Evolutionary conservation across 1,139 yeast genomes (phyloP), one percentile per base, ranked within the genome.

Genomic region (Meyerozyma guilliermondii): DNA sequence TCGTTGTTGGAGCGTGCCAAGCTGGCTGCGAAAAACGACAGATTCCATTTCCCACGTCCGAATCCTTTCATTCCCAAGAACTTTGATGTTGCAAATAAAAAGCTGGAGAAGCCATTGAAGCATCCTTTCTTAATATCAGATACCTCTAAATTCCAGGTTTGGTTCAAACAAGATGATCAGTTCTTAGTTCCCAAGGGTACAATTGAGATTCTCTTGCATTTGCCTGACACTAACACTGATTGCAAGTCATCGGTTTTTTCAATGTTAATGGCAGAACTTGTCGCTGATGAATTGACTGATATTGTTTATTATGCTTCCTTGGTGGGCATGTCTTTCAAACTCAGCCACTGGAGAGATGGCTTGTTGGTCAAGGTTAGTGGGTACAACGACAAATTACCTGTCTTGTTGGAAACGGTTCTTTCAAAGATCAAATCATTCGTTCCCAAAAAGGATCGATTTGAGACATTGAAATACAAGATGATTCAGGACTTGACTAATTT

Each of bases 161-260:
- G 98, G 98, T 88, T 74, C 62, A 92, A 91, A 59, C 85, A 85
- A 55, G 97, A 92, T 63, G 96, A 92, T 51, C 80, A 83, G 39
- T 87, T 92, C 57, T 80, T 86, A 71, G 85, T 87, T 14, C 98
- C 98, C 39, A 87, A 91, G 62, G 94, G 94, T 1, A 71, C 79
- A 39, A 77, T 88, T 27, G 78, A 79, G 40, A 62, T 87, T 40
- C 71, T 78, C 39, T 69, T 92, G 48, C 85, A 83, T 50, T 65
- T 80, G 47, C 96, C 96, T 1, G 66, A 74, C 9, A 71, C 86
- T 0, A 76, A 76, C 41, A 64, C 74, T 1, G 77, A 83, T 11
- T 80, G 87, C 2, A 63, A 73, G 23, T 71, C 79, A 38, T 69
- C 81, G 1, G 77, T 85, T 41, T 67, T 77, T 50, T 71, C 91